Conservation (phyloP, 805 yeast species). For the Nematodospora valgi region DNA sequence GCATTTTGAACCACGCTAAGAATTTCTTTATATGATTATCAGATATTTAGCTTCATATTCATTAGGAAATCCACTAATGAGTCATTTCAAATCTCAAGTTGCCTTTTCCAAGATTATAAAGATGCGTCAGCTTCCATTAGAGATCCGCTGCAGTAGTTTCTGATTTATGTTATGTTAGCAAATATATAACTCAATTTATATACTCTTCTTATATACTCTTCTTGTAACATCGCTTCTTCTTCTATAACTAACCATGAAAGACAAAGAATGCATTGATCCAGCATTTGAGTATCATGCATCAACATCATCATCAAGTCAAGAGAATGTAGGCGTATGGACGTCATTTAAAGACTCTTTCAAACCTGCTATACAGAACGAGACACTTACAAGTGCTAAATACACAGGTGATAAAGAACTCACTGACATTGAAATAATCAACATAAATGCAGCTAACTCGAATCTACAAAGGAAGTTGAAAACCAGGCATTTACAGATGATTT, state of each 20-base stretch:
- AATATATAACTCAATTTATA: too few species aligned
- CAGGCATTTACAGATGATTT: slow-evolving; percentile 64
- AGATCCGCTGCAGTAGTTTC: too few species aligned
- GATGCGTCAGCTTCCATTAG: slow-evolving; percentile 4
- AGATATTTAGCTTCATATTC: too few species aligned
- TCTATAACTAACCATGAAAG: too few species aligned
- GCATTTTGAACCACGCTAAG: too few species aligned
- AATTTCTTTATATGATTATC: too few species aligned
- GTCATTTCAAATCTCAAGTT: slow-evolving; percentile 1
- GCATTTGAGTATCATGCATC: slow-evolving; percentile 2
- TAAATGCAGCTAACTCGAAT: slow-evolving; percentile 50
- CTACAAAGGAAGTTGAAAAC: slow-evolving; percentile 50
- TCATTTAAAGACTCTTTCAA: slow-evolving; percentile 33
- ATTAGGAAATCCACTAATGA: too few species aligned
- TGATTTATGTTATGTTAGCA: too few species aligned
- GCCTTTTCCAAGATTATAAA: slow-evolving; percentile 4
- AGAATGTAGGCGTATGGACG: slow-evolving; percentile 11
- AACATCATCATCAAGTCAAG: neutral
- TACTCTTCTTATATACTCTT: neutral
- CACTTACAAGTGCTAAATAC: slow-evolving; percentile 15
- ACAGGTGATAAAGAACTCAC: slow-evolving; percentile 14
- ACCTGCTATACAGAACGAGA: slow-evolving; percentile 24
- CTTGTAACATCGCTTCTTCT: slow-evolving; percentile 2
- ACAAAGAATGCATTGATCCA: slow-evolving; percentile 1
- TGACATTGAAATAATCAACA: slow-evolving; percentile 27